Evolutionary conservation across 2,329 filamentous ascomycete species (phyloP).

Genomic region (Aspergillus sp.): DNA sequence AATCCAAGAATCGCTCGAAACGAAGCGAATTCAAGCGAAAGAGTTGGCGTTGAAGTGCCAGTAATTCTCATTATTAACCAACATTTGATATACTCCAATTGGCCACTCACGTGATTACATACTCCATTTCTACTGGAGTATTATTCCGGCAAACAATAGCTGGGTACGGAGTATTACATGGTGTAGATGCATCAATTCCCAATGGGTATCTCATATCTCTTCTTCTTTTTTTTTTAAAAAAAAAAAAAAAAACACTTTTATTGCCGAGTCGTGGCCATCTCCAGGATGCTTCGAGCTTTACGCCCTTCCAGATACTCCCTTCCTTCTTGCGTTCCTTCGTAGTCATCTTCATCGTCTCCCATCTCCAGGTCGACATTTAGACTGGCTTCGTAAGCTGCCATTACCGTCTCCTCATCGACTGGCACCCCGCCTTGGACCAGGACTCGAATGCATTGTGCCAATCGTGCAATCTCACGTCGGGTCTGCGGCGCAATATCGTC

Average conservation of each 20-base stretch:
- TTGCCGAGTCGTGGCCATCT: slow-evolving; percentile 17
- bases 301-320: slow-evolving; percentile 37
- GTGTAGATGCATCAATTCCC: background rate
- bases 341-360: slow-evolving; percentile 33
- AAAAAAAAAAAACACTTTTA: background rate
- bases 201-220: slow-evolving; percentile 6
- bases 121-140: background rate
- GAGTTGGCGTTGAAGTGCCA: background rate
- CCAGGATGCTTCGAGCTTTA: slow-evolving; percentile 34
- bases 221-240: too few species aligned
- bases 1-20: too few species aligned
- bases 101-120: background rate
- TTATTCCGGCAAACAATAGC: background rate
- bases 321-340: slow-evolving; percentile 27
- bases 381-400: slow-evolving; percentile 72
- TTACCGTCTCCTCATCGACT: slow-evolving; percentile 86
- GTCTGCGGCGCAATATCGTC: slow-evolving; percentile 71
- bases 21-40: background rate
- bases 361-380: slow-evolving; percentile 56
- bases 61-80: background rate
- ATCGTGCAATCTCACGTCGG: slow-evolving; percentile 77
- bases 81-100: background rate
- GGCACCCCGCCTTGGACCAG: slow-evolving; percentile 74
- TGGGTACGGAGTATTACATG: too few species aligned
- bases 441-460: slow-evolving; percentile 73